phyloP scores from a whole-genome alignment of 208 protist species.

The Herpetomonas tarakana region DNA sequence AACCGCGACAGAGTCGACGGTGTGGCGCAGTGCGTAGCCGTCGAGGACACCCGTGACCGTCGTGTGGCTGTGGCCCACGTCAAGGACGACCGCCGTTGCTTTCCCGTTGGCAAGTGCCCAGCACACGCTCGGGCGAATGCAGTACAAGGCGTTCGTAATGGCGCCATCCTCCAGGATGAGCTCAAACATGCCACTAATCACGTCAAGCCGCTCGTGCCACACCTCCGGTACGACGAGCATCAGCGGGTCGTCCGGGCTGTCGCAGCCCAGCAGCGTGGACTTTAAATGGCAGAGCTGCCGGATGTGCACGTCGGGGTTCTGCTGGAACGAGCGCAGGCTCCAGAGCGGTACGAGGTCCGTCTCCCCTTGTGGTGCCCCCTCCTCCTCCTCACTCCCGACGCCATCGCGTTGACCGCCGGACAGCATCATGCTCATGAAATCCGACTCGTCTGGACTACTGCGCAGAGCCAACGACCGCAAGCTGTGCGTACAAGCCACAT shows the following conservation, averaged over 20 bases:
- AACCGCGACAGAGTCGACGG: slow-evolving; percentile 38
- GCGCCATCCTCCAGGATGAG: slow-evolving; percentile 53
- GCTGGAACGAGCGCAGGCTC: slow-evolving; percentile 40
- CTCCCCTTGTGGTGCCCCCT: neutral
- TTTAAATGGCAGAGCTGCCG: slow-evolving; percentile 44
- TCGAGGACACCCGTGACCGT: slow-evolving; percentile 79
- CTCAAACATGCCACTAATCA: slow-evolving; percentile 49
- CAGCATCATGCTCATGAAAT: slow-evolving; percentile 51
- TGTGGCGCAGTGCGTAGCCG: slow-evolving; percentile 70
- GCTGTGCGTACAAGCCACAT: slow-evolving; percentile 48
- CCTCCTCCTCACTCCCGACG: neutral
- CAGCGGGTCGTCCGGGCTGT: slow-evolving; percentile 45
- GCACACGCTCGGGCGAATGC: slow-evolving; percentile 65
- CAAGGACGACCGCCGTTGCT: slow-evolving; percentile 68
- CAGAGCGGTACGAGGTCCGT: slow-evolving; percentile 39
- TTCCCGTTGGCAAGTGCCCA: slow-evolving; percentile 64
- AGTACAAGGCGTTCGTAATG: slow-evolving; percentile 63
- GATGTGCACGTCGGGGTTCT: slow-evolving; percentile 42
- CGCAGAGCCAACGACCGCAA: slow-evolving; percentile 25
- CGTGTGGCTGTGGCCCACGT: slow-evolving; percentile 72
- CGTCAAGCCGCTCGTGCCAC: slow-evolving; percentile 65
- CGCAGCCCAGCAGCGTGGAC: slow-evolving; percentile 36
- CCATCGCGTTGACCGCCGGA: slow-evolving; percentile 9
- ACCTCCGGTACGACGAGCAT: slow-evolving; percentile 76
- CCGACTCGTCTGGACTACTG: slow-evolving; percentile 26